Base-by-base conservation (phyloP, 1,284 basidiomycete species). In the Neolentinus lepideus region DNA sequence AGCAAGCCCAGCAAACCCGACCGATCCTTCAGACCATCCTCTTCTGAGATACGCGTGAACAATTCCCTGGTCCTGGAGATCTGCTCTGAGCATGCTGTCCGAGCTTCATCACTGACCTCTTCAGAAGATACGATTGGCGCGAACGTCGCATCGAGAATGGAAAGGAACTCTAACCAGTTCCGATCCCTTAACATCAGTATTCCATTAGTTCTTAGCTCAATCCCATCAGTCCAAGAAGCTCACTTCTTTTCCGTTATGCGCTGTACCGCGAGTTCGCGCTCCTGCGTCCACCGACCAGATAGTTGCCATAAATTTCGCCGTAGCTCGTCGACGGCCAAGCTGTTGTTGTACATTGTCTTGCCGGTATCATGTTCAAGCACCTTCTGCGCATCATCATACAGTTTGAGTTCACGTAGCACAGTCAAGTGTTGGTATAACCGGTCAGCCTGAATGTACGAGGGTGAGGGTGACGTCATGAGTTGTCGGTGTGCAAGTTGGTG, bases 101-200 rank as follows among this genome's bases (percentile, higher is more conserved):
- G 75, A 57, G 57, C 57, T 53, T 59, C 61, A 12, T 63, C 59
- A 12, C 51, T 43, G n/a, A 55, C 55, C 55, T 61, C 62, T 31
- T 60, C 57, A 3, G 68, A 62, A n/a, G 69, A 64, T 1, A 64
- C 61, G n/a, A 77, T 54, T 46, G 72, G 66, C 26, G 71, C 68
- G 60, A 91, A 85, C 1, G 84, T 77, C 0, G 80, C 83, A 57
- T 91, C 84, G 2, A 92, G 68, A 14, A 90, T 69, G 2, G 88
- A 79, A 47, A 87, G 66, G 65, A 93, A 90, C 63, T 92, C 90
- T 12, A 90, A 74, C 90, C 91, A 94, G 62, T 93, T 93, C 47
- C 87, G 84, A 64, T 92, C 88, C 51, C 89, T 92, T 57, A n/a
- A 56, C 16, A 53, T 25, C 51, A 45, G 51, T 52, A 22, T 25